Evolutionary conservation across 2,329 filamentous ascomycete genomes (phyloP), one percentile per base, ranked within the genome.

Genomic region (Paramyrothecium roridum): DNA sequence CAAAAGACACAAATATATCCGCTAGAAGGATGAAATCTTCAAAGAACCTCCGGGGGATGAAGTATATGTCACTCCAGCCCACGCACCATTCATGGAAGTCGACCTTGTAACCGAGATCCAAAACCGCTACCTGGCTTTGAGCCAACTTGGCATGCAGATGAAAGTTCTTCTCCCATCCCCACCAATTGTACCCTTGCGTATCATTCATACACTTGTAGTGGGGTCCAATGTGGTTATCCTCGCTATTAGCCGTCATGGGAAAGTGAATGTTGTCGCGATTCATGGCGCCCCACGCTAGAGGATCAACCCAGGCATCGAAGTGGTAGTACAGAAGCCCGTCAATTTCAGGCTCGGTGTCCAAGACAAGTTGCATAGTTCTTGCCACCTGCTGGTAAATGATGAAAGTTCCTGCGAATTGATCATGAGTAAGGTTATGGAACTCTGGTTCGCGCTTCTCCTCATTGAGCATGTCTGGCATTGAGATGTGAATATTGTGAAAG

Each of bases 61-160:
- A 71, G 59, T 68, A 71, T 13, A 71, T 68, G 47, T 71, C 69
- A 4, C 61, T 63, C 68, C 68, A 71, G 23, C 68, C 68, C 11
- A 63, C 56, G 52, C 67, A 70, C 52, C 61, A 69, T 56, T 70
- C 63, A 8, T 48, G 16, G 16, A 23, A 23, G 21, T 49, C 21
- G 21, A 49, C n/a, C 11, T 21, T 23, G 47, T 49, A 49, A 23
- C 26, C 21, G 47, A 23, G 20, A 21, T 49, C 47, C 17, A 20
- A 8, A 23, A 19, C 21, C 10, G 26, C 26, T 30, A 30, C 26
- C 26, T 30, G 26, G 26, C 26, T 30, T 10, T 30, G 26, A 30
- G 26, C 26, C 26, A 30, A 30, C 26, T 30, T 30, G 26, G 26
- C 26, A 30, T 30, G 26, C 6, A 30, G 26, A 30, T 30, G 26